Evolutionary conservation across 306 rosid species (phyloP).

Genomic region (Echinosophora koreensis): DNA sequence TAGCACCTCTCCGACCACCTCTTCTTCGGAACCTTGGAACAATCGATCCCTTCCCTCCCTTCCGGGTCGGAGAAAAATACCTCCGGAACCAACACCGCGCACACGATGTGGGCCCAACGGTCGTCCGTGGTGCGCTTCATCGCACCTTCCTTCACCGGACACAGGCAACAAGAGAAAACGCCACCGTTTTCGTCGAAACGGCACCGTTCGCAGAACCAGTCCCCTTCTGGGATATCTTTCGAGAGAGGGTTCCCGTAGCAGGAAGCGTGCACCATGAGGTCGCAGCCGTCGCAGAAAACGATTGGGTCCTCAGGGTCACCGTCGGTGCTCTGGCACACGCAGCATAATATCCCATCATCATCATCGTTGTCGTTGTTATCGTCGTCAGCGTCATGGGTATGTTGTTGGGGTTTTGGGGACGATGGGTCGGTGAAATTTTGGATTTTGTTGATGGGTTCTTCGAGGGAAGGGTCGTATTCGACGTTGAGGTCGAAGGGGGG

Average conservation of each 20-base stretch:
- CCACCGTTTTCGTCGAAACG: not conserved
- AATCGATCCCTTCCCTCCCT: slow-evolving; percentile 82
- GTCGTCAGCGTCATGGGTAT: not conserved
- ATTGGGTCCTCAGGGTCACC: slow-evolving; percentile 82
- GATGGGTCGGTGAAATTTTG: not conserved
- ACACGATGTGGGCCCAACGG: slow-evolving; percentile 81
- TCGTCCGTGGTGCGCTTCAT: slow-evolving; percentile 62
- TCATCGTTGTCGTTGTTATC: too few species aligned
- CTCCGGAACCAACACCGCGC: slow-evolving; percentile 79
- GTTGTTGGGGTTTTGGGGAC: not conserved
- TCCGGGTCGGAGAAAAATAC: slow-evolving; percentile 80
- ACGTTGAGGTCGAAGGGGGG: slow-evolving; percentile 65
- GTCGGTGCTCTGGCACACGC: slow-evolving; percentile 83
- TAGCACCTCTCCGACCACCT: slow-evolving; percentile 72
- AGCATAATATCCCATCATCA: slow-evolving; percentile 68
- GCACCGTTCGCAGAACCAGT: slow-evolving; percentile 83
- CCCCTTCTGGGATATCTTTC: slow-evolving; percentile 65
- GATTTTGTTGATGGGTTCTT: not conserved
- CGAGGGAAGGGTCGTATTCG: slow-evolving; percentile 53
- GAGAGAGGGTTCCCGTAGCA: slow-evolving; percentile 81
- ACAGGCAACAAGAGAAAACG: slow-evolving; percentile 51
- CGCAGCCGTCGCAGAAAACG: slow-evolving; percentile 88
- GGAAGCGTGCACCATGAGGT: slow-evolving; percentile 85
- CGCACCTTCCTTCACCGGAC: slow-evolving; percentile 74
- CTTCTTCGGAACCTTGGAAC: slow-evolving; percentile 68